A percentile compares a stretch with the other conserved stretches of the same genome.
Evolutionary conservation across 2,329 filamentous ascomycete genomes (phyloP).

Genomic region (Cordyceps tenuipes): DNA sequence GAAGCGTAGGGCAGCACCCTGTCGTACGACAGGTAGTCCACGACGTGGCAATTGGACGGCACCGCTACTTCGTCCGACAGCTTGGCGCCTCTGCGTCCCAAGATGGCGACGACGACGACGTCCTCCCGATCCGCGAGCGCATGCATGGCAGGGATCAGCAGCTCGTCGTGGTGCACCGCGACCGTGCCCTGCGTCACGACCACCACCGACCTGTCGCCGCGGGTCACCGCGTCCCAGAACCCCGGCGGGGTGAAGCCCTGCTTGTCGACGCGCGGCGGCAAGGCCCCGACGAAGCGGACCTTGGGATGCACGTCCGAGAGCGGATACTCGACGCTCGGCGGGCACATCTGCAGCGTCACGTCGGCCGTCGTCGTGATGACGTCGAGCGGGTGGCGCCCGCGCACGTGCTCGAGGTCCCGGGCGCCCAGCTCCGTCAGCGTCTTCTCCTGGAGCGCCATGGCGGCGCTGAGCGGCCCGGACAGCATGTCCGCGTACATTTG

Average conservation of each 20-base stretch:
- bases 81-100: conserved; percentile 20
- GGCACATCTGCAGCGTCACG: conserved; percentile 29
- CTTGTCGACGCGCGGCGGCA: conserved; percentile 26
- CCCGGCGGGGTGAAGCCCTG: conserved; percentile 25
- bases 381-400: conserved; percentile 22
- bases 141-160: conserved; percentile 36
- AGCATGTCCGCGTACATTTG: conserved; percentile 13
- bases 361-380: conserved; percentile 24
- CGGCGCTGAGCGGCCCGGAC: neutral
- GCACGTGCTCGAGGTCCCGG: conserved; percentile 17
- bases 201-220: conserved; percentile 31
- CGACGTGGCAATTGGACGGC: conserved; percentile 33
- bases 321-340: conserved; percentile 31
- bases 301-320: conserved; percentile 27
- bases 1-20: conserved; percentile 34
- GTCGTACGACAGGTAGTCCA: conserved; percentile 42
- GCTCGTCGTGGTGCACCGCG: conserved; percentile 28
- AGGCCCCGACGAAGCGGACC: conserved; percentile 35
- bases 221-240: conserved; percentile 38
- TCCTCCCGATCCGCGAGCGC: conserved; percentile 34
- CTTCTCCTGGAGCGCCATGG: neutral
- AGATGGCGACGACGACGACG: conserved; percentile 24
- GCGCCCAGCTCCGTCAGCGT: neutral
- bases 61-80: conserved; percentile 21
- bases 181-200: conserved; percentile 41